Evolutionary conservation across 768 basidiomycete genomes (phyloP).

Genomic region (Roridomyces roridus): DNA sequence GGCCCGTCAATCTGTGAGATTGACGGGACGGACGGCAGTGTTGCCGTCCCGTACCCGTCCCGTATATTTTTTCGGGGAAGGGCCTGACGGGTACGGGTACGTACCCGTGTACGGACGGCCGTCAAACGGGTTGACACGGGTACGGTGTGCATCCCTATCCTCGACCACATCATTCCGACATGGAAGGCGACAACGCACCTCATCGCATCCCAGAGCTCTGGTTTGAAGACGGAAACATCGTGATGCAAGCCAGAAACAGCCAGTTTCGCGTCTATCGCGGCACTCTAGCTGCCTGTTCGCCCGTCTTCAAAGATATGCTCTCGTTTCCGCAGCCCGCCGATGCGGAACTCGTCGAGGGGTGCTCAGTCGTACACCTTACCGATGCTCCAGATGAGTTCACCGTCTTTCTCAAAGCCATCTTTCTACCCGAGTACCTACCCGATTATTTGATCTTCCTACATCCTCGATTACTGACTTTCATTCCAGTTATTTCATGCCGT

Average conservation of each 20-base stretch:
- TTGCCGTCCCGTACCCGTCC: too few relatives aligned
- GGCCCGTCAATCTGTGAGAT: too few relatives aligned
- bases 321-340: slow-evolving; percentile 12
- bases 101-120: too few relatives aligned
- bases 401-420: slow-evolving; percentile 5
- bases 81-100: too few relatives aligned
- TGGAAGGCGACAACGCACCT: not conserved
- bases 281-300: not conserved
- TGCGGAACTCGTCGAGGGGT: slow-evolving; percentile 17
- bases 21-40: too few relatives aligned
- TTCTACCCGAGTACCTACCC: slow-evolving; percentile 3
- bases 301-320: slow-evolving; percentile 13
- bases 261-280: slow-evolving; percentile 22
- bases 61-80: too few relatives aligned
- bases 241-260: slow-evolving; percentile 17
- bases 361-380: slow-evolving; percentile 18
- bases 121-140: too few relatives aligned
- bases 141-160: too few relatives aligned
- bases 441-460: not conserved
- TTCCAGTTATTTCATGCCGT: slow-evolving; percentile 2
- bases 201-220: slow-evolving; percentile 6
- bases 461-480: too few relatives aligned
- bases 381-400: slow-evolving; percentile 15
- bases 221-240: slow-evolving; percentile 27
- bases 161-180: not conserved